A percentile compares a stretch with the other conserved stretches of the same genome.
phyloP scores from a whole-genome alignment of 2,329 filamentous ascomycete species.

The Phaeosphaeria sp. region DNA sequence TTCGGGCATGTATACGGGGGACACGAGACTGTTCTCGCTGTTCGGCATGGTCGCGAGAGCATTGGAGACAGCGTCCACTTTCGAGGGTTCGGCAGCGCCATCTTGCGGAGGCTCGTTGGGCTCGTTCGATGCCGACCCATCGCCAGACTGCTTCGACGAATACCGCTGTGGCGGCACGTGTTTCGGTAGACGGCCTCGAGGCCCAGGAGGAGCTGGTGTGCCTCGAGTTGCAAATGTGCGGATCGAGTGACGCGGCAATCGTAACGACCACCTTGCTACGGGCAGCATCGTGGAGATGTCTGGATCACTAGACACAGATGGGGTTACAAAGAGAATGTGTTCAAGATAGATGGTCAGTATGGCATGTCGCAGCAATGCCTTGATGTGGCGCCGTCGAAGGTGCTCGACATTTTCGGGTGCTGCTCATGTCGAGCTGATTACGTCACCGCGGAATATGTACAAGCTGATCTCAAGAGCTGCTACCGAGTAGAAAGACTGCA shows the following conservation, averaged over 20 bases:
- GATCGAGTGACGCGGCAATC: conserved; percentile 32
- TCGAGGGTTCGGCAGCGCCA: conserved; percentile 30
- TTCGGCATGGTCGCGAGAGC: conserved; percentile 52
- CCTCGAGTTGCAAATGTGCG: conserved; percentile 32
- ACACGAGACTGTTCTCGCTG: conserved; percentile 59
- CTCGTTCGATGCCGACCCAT: conserved; percentile 9
- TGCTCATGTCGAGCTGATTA: conserved; percentile 5
- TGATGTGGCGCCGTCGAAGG: not conserved
- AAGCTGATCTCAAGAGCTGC: not conserved
- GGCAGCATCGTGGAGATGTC: conserved; percentile 27
- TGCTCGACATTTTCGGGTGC: not conserved
- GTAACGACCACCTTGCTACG: conserved; percentile 33
- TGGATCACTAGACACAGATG: too few relatives aligned
- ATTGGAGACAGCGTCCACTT: conserved; percentile 52
- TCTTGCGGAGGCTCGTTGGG: conserved; percentile 21
- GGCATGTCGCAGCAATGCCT: not conserved
- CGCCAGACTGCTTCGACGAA: conserved; percentile 16
- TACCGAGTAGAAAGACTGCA: not conserved
- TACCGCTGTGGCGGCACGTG: conserved; percentile 19
- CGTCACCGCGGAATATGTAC: conserved; percentile 1
- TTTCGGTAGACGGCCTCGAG: conserved; percentile 32
- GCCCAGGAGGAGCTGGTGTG: conserved; percentile 24
- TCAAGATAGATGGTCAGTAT: not conserved
- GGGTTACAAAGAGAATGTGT: conserved; percentile 2
- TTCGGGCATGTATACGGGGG: conserved; percentile 67